Evolutionary conservation across 163 green algal species (phyloP), one percentile per base, ranked within the genome.

Genomic region (Volvox carteri): DNA sequence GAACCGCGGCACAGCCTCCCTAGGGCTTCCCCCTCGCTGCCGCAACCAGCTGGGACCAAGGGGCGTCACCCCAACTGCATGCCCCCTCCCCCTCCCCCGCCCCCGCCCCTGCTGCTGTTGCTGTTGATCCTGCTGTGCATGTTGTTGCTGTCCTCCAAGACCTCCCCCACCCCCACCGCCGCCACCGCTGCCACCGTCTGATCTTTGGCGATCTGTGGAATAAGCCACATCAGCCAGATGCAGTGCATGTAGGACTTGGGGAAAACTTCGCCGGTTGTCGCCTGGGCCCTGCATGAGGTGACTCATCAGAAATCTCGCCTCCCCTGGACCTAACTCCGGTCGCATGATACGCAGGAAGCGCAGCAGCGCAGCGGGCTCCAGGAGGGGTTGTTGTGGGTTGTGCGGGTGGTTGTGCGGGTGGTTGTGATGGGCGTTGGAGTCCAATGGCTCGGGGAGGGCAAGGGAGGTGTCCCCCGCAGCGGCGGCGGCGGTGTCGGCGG

Each of bases 321-420:
- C 86, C 18, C 67, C 74, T 16, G 56, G 76, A 11, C 86, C 37
- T 54, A 90, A 25, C 75, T 85, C 86, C 0, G 75, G 74, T 16
- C 60, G 58, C 76, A 86, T 86, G n/a, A 90, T 60, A 37, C 86
- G 77, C 62, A 86, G 77, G 75, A 86, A 81, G 41, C 70, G 77
- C 6, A 91, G 60, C 73, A 89, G 80, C 56, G 25, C 7, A 0
- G 70, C 87, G 7, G 68, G 87, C 87, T 91, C 78, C 70, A 87
- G 50, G 33, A 88, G 48, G 33, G 35, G 18, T 35, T 70, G 74
- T 25, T 35, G 58, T n/a, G 70, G 18, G 14, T 48, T 1, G 42
- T 54, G 70, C 65, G 21, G 65, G 6, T 46, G 65, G 30, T 44
- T 2, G 12, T 75, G 33, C 33, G 46, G 62, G 30, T 74, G 62